Conservation (phyloP, 1,284 basidiomycete species). For the Malassezia globosa region DNA sequence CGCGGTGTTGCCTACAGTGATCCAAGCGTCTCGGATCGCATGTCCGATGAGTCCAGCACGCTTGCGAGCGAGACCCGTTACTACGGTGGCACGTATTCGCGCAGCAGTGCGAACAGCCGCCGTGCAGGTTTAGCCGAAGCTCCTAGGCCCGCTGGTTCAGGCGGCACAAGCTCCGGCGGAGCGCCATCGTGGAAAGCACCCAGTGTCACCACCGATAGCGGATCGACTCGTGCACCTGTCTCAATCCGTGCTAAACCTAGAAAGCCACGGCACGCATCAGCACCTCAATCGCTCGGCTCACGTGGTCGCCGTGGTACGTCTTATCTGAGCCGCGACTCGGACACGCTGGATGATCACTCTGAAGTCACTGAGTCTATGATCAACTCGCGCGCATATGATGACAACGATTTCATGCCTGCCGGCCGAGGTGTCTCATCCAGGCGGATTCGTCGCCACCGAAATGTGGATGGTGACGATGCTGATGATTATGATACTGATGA, state of each 20-base stretch:
- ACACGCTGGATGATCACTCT: neutral
- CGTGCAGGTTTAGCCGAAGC: constrained; percentile 13
- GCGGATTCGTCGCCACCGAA: constrained; percentile 4
- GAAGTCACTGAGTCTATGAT: too few species aligned
- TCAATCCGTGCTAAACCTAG: constrained; percentile 1
- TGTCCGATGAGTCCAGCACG: constrained; percentile 6
- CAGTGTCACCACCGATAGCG: constrained; percentile 12
- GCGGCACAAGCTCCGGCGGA: constrained; percentile 6
- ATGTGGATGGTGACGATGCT: constrained; percentile 8
- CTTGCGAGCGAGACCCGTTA: constrained; percentile 5
- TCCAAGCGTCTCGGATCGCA: constrained; percentile 19
- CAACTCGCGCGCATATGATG: too few species aligned
- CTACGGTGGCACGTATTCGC: constrained; percentile 17
- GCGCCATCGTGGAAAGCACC: constrained; percentile 13
- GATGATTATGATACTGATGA: too few species aligned
- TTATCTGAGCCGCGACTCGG: constrained; percentile 20
- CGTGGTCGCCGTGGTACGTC: constrained; percentile 28
- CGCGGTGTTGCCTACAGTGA: constrained; percentile 33
- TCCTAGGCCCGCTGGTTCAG: constrained; percentile 11
- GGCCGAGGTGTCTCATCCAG: too few species aligned
- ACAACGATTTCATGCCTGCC: too few species aligned
- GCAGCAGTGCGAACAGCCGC: constrained; percentile 9
- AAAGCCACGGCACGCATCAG: constrained; percentile 8
- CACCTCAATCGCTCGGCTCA: constrained; percentile 25
- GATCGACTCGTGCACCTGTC: neutral